Evolutionary conservation across 2,329 filamentous ascomycete species (phyloP).

Genomic region (Rhytidhysteron rufulum): DNA sequence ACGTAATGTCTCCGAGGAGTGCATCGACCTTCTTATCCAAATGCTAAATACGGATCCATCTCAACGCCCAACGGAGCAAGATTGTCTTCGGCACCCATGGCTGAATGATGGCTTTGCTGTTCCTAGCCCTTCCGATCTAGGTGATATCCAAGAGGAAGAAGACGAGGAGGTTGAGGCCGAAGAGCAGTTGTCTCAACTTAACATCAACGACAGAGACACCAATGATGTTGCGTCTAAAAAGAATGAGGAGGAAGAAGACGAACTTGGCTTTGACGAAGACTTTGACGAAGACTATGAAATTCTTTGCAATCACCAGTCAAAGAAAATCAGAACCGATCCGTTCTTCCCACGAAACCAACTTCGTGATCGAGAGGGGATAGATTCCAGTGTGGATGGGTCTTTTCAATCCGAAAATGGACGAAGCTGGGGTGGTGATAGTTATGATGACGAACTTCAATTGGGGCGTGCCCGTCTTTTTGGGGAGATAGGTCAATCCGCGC

Average conservation of each 20-base stretch:
- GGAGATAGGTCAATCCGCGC: constrained; percentile 55
- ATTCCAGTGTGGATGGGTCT: constrained; percentile 37
- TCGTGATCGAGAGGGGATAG: constrained; percentile 29
- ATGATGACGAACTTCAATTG: constrained; percentile 19
- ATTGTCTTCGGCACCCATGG: constrained; percentile 73
- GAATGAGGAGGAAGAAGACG: constrained; percentile 18
- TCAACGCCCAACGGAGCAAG: constrained; percentile 66
- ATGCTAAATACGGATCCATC: constrained; percentile 82
- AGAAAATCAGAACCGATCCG: constrained; percentile 41
- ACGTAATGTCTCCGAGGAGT: constrained; percentile 58
- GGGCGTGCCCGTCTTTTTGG: constrained; percentile 52
- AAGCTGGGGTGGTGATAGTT: constrained; percentile 20
- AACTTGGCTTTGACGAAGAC: constrained; percentile 19
- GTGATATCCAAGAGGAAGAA: constrained; percentile 49
- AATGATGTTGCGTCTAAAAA: constrained; percentile 22
- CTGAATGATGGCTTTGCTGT: constrained; percentile 51
- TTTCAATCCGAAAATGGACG: constrained; percentile 28
- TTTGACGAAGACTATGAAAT: constrained; percentile 16
- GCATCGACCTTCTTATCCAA: constrained; percentile 69
- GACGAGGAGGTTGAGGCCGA: constrained; percentile 56
- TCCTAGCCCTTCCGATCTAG: constrained; percentile 25
- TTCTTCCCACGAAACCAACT: constrained; percentile 36
- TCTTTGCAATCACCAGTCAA: constrained; percentile 37
- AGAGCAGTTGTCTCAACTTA: constrained; percentile 46
- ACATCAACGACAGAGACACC: constrained; percentile 47